Conservation (phyloP, 331 rosid species). For the Acacia pycnantha region DNA sequence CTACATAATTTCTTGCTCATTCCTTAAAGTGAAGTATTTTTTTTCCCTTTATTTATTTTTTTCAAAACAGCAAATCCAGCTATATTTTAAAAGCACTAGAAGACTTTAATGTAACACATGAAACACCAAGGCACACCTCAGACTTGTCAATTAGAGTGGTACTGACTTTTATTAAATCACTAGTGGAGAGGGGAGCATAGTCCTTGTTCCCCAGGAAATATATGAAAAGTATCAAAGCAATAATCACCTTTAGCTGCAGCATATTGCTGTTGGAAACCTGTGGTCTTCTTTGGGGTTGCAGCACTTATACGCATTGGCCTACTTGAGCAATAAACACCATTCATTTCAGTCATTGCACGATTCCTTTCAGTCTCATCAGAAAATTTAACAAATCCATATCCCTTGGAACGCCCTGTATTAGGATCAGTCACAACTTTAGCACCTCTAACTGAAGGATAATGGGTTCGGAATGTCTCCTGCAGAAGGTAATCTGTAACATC, state of each 20-base stretch:
- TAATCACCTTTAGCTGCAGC: conserved; percentile 52
- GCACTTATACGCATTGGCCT: conserved; percentile 96
- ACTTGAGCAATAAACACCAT: conserved; percentile 83
- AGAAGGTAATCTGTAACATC: conserved; percentile 85
- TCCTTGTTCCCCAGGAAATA: neutral
- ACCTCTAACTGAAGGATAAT: conserved; percentile 82
- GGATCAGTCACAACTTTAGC: conserved; percentile 94
- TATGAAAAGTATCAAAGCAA: neutral
- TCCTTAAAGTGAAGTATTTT: neutral
- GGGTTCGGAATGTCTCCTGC: conserved; percentile 76
- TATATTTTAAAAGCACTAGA: neutral
- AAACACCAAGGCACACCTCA: neutral
- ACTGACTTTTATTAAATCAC: neutral
- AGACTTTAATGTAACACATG: neutral
- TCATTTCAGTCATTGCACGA: conserved; percentile 92
- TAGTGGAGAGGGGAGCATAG: neutral
- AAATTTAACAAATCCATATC: conserved; percentile 91
- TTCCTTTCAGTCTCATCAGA: conserved; percentile 84
- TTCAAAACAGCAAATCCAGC: neutral
- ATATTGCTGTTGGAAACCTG: conserved; percentile 56
- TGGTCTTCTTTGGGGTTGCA: conserved; percentile 79
- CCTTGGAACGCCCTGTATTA: conserved; percentile 82
- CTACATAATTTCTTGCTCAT: neutral
- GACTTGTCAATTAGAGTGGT: neutral
- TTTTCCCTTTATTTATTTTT: neutral